phyloP scores from a whole-genome alignment of 2,329 filamentous ascomycete genomes.

The Alternaria infectoria region DNA sequence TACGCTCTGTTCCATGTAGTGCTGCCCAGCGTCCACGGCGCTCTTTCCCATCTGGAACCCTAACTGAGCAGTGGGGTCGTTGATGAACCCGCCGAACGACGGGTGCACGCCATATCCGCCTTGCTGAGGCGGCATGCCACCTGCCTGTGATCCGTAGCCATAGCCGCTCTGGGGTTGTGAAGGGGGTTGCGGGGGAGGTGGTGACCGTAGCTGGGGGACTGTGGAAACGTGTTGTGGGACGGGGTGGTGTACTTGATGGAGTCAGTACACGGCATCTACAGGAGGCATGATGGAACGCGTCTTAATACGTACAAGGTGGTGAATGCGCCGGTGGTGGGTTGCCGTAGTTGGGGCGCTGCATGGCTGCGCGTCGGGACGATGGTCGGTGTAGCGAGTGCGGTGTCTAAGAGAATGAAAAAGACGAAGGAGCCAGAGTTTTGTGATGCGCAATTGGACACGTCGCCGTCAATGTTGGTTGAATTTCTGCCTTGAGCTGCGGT shows the following conservation, averaged over 20 bases:
- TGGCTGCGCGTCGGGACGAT: slow-evolving; percentile 52
- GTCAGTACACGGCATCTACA: neutral
- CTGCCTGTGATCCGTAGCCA: slow-evolving; percentile 73
- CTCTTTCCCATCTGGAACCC: slow-evolving; percentile 93
- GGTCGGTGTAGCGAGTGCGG: slow-evolving; percentile 9
- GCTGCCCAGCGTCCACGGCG: slow-evolving; percentile 87
- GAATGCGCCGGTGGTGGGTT: slow-evolving; percentile 74
- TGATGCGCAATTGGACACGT: slow-evolving; percentile 7
- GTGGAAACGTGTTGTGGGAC: slow-evolving; percentile 98
- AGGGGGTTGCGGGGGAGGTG: slow-evolving; percentile 77
- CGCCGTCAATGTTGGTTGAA: slow-evolving; percentile 10
- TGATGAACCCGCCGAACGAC: slow-evolving; percentile 91
- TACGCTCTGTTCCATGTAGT: slow-evolving; percentile 96
- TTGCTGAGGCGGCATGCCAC: slow-evolving; percentile 49
- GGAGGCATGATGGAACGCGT: neutral
- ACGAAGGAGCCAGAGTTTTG: neutral
- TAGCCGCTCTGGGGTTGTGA: slow-evolving; percentile 71
- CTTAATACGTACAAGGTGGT: slow-evolving; percentile 68
- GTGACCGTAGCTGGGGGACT: slow-evolving; percentile 94
- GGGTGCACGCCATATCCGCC: slow-evolving; percentile 53
- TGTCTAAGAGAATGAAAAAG: neutral
- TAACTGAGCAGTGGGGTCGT: slow-evolving; percentile 92
- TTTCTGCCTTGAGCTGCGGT: slow-evolving; percentile 17
- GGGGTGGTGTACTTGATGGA: slow-evolving; percentile 71
- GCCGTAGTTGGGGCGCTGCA: slow-evolving; percentile 86